phyloP scores from a whole-genome alignment of 1,284 basidiomycete species.

The Boletellus sp. region DNA sequence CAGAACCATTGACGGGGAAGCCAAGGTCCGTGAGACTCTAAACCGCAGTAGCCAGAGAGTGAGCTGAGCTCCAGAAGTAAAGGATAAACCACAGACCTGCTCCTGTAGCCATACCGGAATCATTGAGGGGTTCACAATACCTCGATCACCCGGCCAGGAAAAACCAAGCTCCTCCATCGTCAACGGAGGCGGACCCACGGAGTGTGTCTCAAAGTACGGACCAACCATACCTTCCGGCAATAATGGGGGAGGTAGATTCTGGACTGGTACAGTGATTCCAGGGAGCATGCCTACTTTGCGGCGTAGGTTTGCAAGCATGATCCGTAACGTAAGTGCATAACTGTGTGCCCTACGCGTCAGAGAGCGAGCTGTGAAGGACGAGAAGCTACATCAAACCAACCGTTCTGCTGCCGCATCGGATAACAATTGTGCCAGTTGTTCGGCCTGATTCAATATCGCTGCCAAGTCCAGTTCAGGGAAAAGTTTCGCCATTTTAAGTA shows the following conservation, averaged over 20 bases:
- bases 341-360: conserved; percentile 35
- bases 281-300: conserved; percentile 75
- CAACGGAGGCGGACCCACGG: conserved; percentile 56
- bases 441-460: conserved; percentile 74
- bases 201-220: conserved; percentile 46
- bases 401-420: conserved; percentile 86
- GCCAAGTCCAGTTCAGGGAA: conserved; percentile 81
- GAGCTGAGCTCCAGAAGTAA: neutral
- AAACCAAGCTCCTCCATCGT: conserved; percentile 82
- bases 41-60: conserved; percentile 1
- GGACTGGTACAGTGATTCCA: conserved; percentile 47
- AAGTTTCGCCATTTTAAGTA: conserved; percentile 87
- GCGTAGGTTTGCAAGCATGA: conserved; percentile 86
- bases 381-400: conserved; percentile 33
- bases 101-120: conserved; percentile 83
- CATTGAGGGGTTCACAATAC: conserved; percentile 71
- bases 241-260: conserved; percentile 46
- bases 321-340: conserved; percentile 83
- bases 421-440: conserved; percentile 77
- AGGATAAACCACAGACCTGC: conserved; percentile 45
- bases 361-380: conserved; percentile 1
- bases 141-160: conserved; percentile 69
- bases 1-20: conserved; percentile 83
- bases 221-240: conserved; percentile 55
- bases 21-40: conserved; percentile 85